Conservation (phyloP, 1,139 yeast species). For the Saccharomyces hybrid region DNA sequence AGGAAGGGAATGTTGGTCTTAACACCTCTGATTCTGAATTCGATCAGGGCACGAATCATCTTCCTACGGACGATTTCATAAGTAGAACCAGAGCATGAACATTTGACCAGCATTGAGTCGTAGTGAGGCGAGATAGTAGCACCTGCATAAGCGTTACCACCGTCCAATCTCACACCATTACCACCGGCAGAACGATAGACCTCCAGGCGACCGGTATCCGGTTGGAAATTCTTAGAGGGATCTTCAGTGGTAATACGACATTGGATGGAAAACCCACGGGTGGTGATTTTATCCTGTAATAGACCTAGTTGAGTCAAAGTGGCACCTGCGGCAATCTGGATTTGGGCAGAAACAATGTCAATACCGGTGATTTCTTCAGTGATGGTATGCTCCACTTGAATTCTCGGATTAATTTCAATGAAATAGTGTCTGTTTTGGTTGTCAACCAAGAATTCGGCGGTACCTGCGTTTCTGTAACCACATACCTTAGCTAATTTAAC, state of each 20-base stretch:
- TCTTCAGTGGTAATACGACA: conserved; percentile 99
- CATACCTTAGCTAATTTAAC: conserved; percentile 84
- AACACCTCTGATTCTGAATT: conserved; percentile 97
- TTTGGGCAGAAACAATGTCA: conserved; percentile 96
- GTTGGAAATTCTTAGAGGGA: conserved; percentile 93
- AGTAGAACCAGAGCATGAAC: conserved; percentile 93
- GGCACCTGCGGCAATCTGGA: conserved; percentile 98
- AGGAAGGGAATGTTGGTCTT: conserved; percentile 96
- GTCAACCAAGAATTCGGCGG: conserved; percentile 96
- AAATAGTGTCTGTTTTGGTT: conserved; percentile 91
- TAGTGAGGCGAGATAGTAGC: conserved; percentile 95
- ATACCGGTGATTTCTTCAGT: conserved; percentile 99
- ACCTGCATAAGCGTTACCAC: conserved; percentile 99
- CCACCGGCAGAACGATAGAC: conserved; percentile 99
- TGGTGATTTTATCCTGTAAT: conserved; percentile 86
- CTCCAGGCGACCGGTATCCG: conserved; percentile 97
- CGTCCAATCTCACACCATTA: conserved; percentile 97
- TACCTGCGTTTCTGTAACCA: conserved; percentile 94
- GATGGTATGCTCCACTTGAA: conserved; percentile 97
- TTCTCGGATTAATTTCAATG: conserved; percentile 97
- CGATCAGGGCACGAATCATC: conserved; percentile 94
- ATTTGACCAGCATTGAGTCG: conserved; percentile 97
- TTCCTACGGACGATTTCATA: conserved; percentile 95
- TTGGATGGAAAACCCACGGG: conserved; percentile 97
- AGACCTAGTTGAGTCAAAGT: conserved; percentile 84